phyloP scores from a whole-genome alignment of 2,329 filamentous ascomycete species.

The Pseudogymnoascus sp. region DNA sequence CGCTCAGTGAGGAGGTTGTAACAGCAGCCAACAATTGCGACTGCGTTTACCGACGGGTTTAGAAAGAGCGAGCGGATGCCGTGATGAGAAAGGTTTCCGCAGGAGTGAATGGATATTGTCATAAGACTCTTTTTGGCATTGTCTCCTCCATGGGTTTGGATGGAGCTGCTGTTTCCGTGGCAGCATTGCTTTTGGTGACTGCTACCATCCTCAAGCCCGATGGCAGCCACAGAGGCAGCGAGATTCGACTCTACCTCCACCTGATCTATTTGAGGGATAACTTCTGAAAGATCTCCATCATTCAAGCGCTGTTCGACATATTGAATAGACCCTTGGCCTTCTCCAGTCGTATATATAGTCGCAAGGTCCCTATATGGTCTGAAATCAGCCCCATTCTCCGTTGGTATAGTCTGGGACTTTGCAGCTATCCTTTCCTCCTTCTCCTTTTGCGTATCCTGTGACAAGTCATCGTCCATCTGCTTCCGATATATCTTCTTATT shows the following conservation, averaged over 20 bases:
- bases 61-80: constrained; percentile 77
- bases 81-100: constrained; percentile 93
- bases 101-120: constrained; percentile 93
- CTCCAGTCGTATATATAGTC: constrained; percentile 44
- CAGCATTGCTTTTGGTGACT: constrained; percentile 13
- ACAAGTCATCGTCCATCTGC: constrained; percentile 16
- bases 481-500: constrained; percentile 71
- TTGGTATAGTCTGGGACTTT: constrained; percentile 23
- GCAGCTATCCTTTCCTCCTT: constrained; percentile 33
- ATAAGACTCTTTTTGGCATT: constrained; percentile 45
- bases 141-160: constrained; percentile 20
- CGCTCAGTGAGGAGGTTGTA: constrained; percentile 94
- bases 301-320: constrained; percentile 69
- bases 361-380: constrained; percentile 42
- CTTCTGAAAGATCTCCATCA: constrained; percentile 60
- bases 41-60: constrained; percentile 77
- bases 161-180: neutral
- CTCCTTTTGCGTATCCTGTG: constrained; percentile 37
- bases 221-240: neutral
- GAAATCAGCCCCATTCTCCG: constrained; percentile 34
- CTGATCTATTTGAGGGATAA: constrained; percentile 53
- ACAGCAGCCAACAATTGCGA: constrained; percentile 95
- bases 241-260: constrained; percentile 22
- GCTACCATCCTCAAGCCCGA: neutral
- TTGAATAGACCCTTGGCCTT: constrained; percentile 62